Evolutionary conservation across 495 filamentous ascomycete species (phyloP).

Genomic region (Hypoxylon crocopeplum): DNA sequence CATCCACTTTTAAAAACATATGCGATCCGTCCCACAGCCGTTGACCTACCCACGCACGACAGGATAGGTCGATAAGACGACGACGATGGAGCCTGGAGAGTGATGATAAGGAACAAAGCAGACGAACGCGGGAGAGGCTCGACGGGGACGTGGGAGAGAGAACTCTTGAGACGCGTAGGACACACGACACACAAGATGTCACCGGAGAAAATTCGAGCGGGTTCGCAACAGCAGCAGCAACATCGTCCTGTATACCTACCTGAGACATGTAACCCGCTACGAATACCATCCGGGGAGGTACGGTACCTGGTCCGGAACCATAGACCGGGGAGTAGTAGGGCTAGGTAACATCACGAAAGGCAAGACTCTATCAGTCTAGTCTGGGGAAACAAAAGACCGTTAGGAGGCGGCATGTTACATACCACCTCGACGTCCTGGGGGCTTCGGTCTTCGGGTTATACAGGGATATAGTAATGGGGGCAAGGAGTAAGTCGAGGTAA

Average conservation of each 20-base stretch:
- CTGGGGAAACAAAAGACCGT: not conserved
- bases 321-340: not conserved
- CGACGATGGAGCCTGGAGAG: not conserved
- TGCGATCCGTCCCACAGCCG: not conserved
- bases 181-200: not conserved
- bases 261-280: not conserved
- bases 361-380: not conserved
- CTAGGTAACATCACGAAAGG: not conserved
- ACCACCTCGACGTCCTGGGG: not conserved
- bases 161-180: not conserved
- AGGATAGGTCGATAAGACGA: not conserved
- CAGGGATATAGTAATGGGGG: not conserved
- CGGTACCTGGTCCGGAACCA: constrained; percentile 12
- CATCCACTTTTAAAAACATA: too few relatives aligned
- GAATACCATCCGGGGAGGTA: constrained; percentile 3
- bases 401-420: constrained; percentile 13
- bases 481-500: not conserved
- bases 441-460: constrained; percentile 11
- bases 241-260: not conserved
- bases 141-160: not conserved
- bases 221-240: constrained; percentile 9
- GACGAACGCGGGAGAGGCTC: constrained; percentile 1
- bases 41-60: not conserved
- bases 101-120: constrained; percentile 6
- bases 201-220: constrained; percentile 20